These are phyloP conservation scores for Curvularia verruculosa DNA, from an alignment of 2,329 filamentous ascomycete species.

Conservation along the genomic window DNA sequence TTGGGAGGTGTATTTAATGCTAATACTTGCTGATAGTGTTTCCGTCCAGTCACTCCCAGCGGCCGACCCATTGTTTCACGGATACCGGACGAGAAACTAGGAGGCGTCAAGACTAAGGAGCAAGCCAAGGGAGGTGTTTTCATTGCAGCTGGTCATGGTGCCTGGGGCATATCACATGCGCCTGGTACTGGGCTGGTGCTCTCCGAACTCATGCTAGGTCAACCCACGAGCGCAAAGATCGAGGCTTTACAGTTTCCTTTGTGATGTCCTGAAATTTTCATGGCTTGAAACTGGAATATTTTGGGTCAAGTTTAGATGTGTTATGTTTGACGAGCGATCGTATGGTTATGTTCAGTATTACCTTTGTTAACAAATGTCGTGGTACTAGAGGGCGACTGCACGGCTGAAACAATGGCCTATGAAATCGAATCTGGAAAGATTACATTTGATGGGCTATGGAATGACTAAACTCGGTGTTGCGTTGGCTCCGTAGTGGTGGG, in stretches of 20 bases:
- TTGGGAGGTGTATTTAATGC: not conserved
- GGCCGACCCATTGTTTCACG: conserved; percentile 69
- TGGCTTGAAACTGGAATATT: not conserved
- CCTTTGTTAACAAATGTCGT: not conserved
- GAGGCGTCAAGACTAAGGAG: conserved; percentile 54
- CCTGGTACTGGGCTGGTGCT: conserved; percentile 74
- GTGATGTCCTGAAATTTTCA: not conserved
- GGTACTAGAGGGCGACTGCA: not conserved
- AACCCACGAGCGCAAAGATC: conserved; percentile 65
- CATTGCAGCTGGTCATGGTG: conserved; percentile 74
- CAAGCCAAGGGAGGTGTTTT: conserved; percentile 67
- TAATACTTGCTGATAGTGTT: conserved; percentile 58
- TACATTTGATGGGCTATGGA: too few species aligned
- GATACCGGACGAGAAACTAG: conserved; percentile 63
- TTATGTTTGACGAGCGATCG: not conserved
- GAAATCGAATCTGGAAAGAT: too few species aligned
- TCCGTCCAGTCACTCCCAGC: conserved; percentile 69
- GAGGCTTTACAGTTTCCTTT: conserved; percentile 53
- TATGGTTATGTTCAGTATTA: not conserved
- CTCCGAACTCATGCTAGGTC: conserved; percentile 70
- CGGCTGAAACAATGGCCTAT: not conserved
- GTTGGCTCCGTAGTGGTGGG: too few species aligned
- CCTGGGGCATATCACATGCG: conserved; percentile 67
- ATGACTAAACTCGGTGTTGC: too few species aligned
- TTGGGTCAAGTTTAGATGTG: not conserved